phyloP scores from a whole-genome alignment of 306 rosid species.

The Malus sylvestris region DNA sequence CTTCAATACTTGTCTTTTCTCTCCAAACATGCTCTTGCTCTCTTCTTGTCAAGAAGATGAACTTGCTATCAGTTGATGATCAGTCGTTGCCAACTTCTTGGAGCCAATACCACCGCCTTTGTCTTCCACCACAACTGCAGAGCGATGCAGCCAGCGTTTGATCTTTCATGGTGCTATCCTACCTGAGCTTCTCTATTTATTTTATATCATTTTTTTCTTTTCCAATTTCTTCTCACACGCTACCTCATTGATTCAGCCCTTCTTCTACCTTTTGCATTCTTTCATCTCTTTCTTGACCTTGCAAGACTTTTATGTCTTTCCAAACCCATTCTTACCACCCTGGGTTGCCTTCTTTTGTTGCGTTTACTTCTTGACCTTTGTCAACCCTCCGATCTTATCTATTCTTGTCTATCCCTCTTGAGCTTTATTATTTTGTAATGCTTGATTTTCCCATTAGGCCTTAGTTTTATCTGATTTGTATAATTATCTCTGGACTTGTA shows the following conservation, averaged over 20 bases:
- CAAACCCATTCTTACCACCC: accelerated
- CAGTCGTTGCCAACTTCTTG: background rate
- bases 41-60: constrained; percentile 1
- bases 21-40: constrained; percentile 22
- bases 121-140: constrained; percentile 7
- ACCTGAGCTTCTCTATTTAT: constrained; percentile 33
- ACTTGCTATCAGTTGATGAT: background rate
- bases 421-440: constrained; percentile 24
- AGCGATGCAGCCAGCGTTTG: background rate
- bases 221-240: accelerated
- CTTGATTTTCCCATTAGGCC: background rate
- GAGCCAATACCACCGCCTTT: constrained; percentile 10
- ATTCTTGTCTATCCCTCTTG: constrained; percentile 55
- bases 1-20: constrained; percentile 25
- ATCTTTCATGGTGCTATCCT: constrained; percentile 50
- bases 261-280: too few relatives aligned
- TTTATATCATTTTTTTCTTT: background rate
- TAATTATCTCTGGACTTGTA: background rate
- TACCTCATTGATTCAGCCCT: background rate
- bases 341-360: accelerated
- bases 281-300: constrained; percentile 70
- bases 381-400: background rate
- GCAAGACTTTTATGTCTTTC: constrained; percentile 46
- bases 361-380: background rate
- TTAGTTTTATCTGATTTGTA: background rate